Conservation (phyloP, 208 protist genomes). For the Ichthyophonus hoferi region DNA sequence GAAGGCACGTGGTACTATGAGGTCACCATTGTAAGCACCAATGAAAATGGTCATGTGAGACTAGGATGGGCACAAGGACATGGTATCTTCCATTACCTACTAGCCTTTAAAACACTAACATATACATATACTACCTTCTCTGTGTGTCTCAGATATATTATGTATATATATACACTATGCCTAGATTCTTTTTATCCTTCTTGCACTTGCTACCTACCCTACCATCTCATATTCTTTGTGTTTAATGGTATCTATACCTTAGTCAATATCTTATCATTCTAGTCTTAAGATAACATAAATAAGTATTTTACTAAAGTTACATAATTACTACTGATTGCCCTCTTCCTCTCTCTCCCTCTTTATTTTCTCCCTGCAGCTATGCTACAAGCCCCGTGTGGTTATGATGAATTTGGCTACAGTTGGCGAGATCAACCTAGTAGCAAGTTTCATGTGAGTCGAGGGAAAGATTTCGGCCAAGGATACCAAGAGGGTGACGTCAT, state of each 20-base stretch:
- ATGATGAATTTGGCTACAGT: constrained; percentile 28
- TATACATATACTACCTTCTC: neutral
- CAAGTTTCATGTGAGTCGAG: constrained; percentile 25
- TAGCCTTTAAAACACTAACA: neutral
- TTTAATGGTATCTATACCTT: too few relatives aligned
- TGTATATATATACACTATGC: too few relatives aligned
- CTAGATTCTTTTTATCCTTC: too few relatives aligned
- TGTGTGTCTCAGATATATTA: too few relatives aligned
- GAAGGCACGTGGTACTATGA: constrained; percentile 27
- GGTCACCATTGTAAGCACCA: neutral
- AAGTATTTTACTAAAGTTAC: too few relatives aligned
- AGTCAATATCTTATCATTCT: too few relatives aligned
- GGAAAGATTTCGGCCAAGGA: constrained; percentile 24
- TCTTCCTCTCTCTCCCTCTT: too few relatives aligned
- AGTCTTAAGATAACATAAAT: too few relatives aligned
- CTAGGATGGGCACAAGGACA: constrained; percentile 32
- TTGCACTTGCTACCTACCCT: too few relatives aligned
- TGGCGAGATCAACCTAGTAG: constrained; percentile 32
- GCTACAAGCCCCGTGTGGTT: neutral
- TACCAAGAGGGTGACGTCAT: constrained; percentile 29
- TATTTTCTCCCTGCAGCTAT: neutral
- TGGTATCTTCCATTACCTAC: neutral
- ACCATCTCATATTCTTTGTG: too few relatives aligned
- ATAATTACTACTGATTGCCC: too few relatives aligned
- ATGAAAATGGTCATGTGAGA: constrained; percentile 21